Evolutionary conservation across 805 yeast genomes (phyloP), one percentile per base, ranked within the genome.

Genomic region (Limtongia smithiae): DNA sequence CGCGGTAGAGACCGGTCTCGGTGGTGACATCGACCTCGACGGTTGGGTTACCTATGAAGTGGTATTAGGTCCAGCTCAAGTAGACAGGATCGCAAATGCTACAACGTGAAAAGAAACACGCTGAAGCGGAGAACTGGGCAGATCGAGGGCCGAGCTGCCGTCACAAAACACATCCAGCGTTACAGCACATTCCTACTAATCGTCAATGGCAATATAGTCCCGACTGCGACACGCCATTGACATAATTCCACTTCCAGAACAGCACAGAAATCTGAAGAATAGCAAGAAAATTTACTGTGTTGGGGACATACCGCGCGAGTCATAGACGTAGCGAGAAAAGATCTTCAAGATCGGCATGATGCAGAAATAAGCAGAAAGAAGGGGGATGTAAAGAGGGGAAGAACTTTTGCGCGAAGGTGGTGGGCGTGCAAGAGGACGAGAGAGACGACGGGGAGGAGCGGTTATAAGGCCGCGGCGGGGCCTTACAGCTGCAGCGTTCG

Each of bases 1-100:
- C 81, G 76, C 97, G 85, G 94, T 88, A 90, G 61, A 80, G 66
- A 69, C 98, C 98, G 69, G 85, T 81, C 59, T 79, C 91, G 69
- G 98, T 91, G 80, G 84, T 77, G 67, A 91, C 68, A 70, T 93
- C 97, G 64, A 93, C 97, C 82, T 93, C 97, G 66, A 93, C 98
- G 65, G 98, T 91, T 78, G 98, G 98, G 83, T 91, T 93, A 46
- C 71, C 69, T 65, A 51, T 20, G n/a, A 7, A n/a, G n/a, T n/a
- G n/a, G n/a, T n/a, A n/a, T n/a, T n/a, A n/a, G n/a, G n/a, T n/a
- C n/a, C n/a, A n/a, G n/a, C n/a, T n/a, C n/a, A n/a, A n/a, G n/a
- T n/a, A n/a, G n/a, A n/a, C n/a, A n/a, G n/a, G n/a, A n/a, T n/a
- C n/a, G n/a, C n/a, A n/a, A n/a, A n/a, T n/a, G n/a, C n/a, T n/a